phyloP scores from a whole-genome alignment of 768 basidiomycete species.

The Pleurotus tuoliensis region DNA sequence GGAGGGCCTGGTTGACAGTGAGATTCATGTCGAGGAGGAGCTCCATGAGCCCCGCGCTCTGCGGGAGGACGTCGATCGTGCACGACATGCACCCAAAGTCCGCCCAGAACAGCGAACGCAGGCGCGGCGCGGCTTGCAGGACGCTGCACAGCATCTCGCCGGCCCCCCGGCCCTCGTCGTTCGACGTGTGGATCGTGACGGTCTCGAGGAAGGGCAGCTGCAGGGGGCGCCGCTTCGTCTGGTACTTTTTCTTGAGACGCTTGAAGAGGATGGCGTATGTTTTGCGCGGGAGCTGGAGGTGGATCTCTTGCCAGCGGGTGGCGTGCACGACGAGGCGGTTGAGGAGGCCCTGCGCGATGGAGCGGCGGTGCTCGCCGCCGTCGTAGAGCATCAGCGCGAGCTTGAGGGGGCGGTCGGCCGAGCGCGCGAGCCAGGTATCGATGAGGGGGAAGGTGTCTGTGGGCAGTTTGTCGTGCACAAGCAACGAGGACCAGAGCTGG shows the following conservation, averaged over 20 bases:
- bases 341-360: conserved; percentile 4
- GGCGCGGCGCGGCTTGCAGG: background rate
- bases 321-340: conserved; percentile 2
- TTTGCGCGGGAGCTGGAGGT: conserved; percentile 4
- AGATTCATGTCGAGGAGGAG: conserved; percentile 7
- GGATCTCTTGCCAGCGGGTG: conserved; percentile 4
- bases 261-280: conserved; percentile 5
- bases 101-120: conserved; percentile 5
- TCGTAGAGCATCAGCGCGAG: conserved; percentile 1
- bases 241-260: background rate
- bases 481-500: conserved; percentile 6
- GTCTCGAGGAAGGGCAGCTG: conserved; percentile 1
- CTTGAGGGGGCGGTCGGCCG: background rate
- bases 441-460: conserved; percentile 5
- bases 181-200: conserved; percentile 1
- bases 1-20: conserved; percentile 1
- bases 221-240: background rate
- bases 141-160: conserved; percentile 6
- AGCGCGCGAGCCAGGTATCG: conserved; percentile 5
- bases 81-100: conserved; percentile 5
- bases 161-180: background rate
- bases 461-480: conserved; percentile 2
- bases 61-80: conserved; percentile 3
- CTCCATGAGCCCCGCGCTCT: conserved; percentile 3
- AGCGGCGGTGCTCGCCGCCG: background rate